Conservation (phyloP, 371 early-diverging fungal species). For the Actinomortierella wolfii region DNA sequence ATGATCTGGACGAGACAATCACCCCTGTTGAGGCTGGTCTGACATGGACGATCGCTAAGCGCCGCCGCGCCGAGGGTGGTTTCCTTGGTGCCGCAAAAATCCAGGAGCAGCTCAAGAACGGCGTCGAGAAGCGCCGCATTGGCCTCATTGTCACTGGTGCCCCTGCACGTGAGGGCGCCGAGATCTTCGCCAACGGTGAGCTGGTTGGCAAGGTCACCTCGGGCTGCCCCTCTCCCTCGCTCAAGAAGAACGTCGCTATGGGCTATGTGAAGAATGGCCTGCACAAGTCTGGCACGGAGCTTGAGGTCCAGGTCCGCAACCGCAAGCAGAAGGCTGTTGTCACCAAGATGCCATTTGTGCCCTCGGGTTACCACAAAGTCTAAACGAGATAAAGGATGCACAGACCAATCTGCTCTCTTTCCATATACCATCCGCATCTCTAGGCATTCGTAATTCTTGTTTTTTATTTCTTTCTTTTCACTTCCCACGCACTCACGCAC, state of each 20-base stretch:
- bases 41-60: slow-evolving; percentile 95
- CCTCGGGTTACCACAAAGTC: slow-evolving; percentile 75
- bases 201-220: slow-evolving; percentile 83
- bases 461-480: too few relatives aligned
- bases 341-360: slow-evolving; percentile 96
- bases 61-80: slow-evolving; percentile 89
- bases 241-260: slow-evolving; percentile 98
- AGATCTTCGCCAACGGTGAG: slow-evolving; percentile 67
- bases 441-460: too few relatives aligned
- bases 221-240: slow-evolving; percentile 91
- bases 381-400: slow-evolving; percentile 6
- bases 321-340: slow-evolving; percentile 81
- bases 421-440: too few relatives aligned
- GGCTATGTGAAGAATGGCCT: slow-evolving; percentile 88
- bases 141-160: slow-evolving; percentile 94
- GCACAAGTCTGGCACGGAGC: slow-evolving; percentile 87
- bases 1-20: slow-evolving; percentile 91
- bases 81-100: slow-evolving; percentile 93
- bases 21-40: slow-evolving; percentile 95
- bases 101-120: slow-evolving; percentile 85
- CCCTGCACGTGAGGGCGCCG: slow-evolving; percentile 91
- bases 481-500: too few relatives aligned
- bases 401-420: too few relatives aligned
- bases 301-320: slow-evolving; percentile 90
- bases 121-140: slow-evolving; percentile 80